Evolutionary conservation across 306 rosid genomes (phyloP).

Genomic region (Notholithocarpus densiflorus): DNA sequence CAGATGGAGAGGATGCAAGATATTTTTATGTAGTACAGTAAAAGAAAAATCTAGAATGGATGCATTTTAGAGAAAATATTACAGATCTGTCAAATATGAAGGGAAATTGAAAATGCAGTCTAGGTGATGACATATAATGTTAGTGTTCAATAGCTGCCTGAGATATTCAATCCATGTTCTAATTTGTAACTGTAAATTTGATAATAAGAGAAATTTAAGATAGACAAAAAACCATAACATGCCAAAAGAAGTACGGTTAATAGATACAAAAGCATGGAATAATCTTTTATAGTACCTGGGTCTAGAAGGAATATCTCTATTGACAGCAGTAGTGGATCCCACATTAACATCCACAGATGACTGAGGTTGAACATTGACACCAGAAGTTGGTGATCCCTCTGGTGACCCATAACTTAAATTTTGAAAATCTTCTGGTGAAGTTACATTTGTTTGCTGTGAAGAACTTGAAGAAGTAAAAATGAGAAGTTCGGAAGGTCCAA

Average conservation of each 20-base stretch:
- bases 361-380: slow-evolving; percentile 28
- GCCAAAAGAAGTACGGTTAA: not conserved
- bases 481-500: slow-evolving; percentile 51
- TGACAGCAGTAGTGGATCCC: slow-evolving; percentile 29
- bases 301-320: slow-evolving; percentile 30
- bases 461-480: slow-evolving; percentile 28
- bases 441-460: slow-evolving; percentile 31
- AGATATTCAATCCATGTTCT: not conserved
- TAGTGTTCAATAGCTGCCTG: not conserved
- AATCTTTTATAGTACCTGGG: slow-evolving; percentile 42
- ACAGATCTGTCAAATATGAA: not conserved
- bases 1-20: not conserved
- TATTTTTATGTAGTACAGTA: not conserved
- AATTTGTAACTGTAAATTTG: not conserved
- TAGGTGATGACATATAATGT: not conserved
- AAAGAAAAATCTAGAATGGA: not conserved
- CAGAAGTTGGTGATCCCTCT: slow-evolving; percentile 34
- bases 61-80: not conserved
- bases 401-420: slow-evolving; percentile 20
- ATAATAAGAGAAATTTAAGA: not conserved
- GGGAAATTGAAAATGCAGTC: not conserved
- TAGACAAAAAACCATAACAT: not conserved
- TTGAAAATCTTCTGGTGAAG: slow-evolving; percentile 29
- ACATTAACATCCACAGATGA: slow-evolving; percentile 15
- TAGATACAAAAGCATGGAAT: not conserved